phyloP scores from a whole-genome alignment of 148 eudicot genomes.

The Rhododendron williamsianum region DNA sequence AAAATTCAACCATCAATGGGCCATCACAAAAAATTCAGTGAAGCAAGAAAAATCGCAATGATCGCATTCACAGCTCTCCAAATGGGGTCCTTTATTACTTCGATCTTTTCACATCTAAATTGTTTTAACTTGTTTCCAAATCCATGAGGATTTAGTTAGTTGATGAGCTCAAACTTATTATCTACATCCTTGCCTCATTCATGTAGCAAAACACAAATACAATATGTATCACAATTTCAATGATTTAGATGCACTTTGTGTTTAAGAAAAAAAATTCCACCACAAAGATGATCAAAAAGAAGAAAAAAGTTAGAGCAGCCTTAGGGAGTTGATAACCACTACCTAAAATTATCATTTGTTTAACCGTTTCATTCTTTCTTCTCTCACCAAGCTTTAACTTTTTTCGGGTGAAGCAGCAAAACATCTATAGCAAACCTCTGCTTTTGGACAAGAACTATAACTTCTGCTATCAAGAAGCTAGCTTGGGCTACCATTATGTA shows the following conservation, averaged over 20 bases:
- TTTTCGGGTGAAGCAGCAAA: not conserved
- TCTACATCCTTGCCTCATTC: not conserved
- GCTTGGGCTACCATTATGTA: not conserved
- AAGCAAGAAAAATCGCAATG: not conserved
- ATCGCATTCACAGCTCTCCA: not conserved
- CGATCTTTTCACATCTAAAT: not conserved
- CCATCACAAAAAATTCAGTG: not conserved
- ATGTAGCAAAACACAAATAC: not conserved
- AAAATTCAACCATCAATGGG: not conserved
- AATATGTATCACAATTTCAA: not conserved
- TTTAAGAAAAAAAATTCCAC: not conserved
- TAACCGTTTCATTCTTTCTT: not conserved
- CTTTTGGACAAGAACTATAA: not conserved
- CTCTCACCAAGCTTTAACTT: not conserved
- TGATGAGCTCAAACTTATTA: not conserved
- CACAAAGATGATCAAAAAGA: not conserved
- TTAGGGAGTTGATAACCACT: not conserved
- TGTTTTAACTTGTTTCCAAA: not conserved
- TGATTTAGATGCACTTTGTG: not conserved
- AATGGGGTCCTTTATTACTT: not conserved
- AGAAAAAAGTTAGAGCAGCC: not conserved
- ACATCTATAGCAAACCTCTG: not conserved
- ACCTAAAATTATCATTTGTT: not conserved
- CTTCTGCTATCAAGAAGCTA: not conserved
- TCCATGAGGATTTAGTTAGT: not conserved